Conservation (phyloP, 2,329 filamentous ascomycete species). For the Xylariaceae sp. region DNA sequence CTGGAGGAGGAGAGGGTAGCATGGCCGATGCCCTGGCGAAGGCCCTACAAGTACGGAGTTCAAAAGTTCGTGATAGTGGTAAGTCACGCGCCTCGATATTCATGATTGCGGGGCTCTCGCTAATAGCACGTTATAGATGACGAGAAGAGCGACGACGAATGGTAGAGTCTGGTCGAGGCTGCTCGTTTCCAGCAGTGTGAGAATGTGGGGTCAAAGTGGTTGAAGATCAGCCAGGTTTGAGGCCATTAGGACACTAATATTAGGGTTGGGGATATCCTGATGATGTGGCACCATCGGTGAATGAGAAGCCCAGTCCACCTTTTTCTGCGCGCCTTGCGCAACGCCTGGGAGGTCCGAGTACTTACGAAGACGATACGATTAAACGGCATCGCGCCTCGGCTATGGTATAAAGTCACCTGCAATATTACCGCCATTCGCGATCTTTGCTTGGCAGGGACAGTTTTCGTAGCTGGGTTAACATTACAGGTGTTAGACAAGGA, state of each 20-base stretch:
- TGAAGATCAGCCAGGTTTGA: conserved; percentile 22
- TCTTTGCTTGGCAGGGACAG: background rate
- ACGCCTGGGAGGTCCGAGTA: background rate
- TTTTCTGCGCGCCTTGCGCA: background rate
- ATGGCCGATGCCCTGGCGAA: conserved; percentile 85
- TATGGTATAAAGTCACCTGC: background rate
- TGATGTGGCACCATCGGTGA: background rate
- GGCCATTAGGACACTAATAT: background rate
- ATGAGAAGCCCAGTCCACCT: background rate
- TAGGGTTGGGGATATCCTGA: background rate
- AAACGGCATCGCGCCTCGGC: background rate
- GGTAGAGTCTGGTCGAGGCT: conserved; percentile 52
- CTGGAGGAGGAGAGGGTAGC: conserved; percentile 62
- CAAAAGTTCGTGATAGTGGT: conserved; percentile 95
- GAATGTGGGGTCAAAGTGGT: conserved; percentile 25
- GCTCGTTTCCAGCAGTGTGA: conserved; percentile 26
- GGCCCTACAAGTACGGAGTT: conserved; percentile 81
- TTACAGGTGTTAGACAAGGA: background rate
- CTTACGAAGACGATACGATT: background rate
- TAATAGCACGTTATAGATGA: conserved; percentile 63
- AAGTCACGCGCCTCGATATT: conserved; percentile 53
- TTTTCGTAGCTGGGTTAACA: background rate
- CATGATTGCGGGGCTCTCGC: conserved; percentile 2
- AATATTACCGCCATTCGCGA: background rate
- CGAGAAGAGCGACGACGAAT: conserved; percentile 78